Percentiles rank a stretch among this genome's conserved stretches.
Evolutionary conservation across 2,329 filamentous ascomycete genomes (phyloP).

Genomic region (Xylaria sp.): DNA sequence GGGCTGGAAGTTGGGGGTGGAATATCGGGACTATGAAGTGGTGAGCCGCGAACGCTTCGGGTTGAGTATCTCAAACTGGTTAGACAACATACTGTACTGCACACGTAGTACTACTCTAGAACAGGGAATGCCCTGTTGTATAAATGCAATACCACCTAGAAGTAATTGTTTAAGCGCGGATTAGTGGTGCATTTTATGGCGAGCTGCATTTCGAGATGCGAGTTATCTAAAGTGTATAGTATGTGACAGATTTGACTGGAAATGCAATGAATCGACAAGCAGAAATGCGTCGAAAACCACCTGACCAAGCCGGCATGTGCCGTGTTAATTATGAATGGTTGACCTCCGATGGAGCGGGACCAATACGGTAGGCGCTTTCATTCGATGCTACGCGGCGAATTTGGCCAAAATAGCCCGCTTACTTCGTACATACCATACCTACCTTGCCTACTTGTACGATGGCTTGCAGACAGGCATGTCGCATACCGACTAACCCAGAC

Average conservation of each 20-base stretch:
- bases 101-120: slow-evolving; percentile 3
- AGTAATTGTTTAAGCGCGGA: not conserved
- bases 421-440: not conserved
- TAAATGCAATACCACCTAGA: not conserved
- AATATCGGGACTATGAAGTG: slow-evolving; percentile 3
- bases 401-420: slow-evolving; percentile 9
- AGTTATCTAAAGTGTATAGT: not conserved
- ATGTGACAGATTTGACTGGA: not conserved
- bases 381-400: slow-evolving; percentile 8
- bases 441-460: no score
- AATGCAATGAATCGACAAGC: not conserved
- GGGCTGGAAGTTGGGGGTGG: not conserved
- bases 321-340: not conserved
- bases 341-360: not conserved
- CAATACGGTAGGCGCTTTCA: not conserved
- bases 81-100: not conserved
- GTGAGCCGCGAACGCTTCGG: slow-evolving; percentile 4
- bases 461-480: not conserved
- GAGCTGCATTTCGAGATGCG: slow-evolving; percentile 1
- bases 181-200: slow-evolving; percentile 9
- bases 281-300: not conserved
- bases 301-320: slow-evolving; percentile 8
- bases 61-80: slow-evolving; percentile 1
- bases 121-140: slow-evolving; percentile 1
- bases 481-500: slow-evolving; percentile 9